These are phyloP conservation scores for Andrographis paniculata DNA, from an alignment of 305 asterid genomes.

Conservation along the genomic window DNA sequence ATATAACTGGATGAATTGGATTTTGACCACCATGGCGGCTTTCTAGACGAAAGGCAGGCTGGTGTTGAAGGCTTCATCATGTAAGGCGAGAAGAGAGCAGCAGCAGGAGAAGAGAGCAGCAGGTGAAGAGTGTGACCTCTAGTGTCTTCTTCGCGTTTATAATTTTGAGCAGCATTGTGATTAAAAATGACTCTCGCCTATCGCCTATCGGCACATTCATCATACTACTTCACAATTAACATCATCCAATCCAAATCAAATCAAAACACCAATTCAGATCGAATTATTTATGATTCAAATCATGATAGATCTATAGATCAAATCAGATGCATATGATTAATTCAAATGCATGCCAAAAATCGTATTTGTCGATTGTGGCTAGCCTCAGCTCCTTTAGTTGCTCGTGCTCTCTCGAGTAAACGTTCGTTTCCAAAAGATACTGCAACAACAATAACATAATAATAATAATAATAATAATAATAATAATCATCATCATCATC, in stretches of 20 bases:
- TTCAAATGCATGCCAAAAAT: too few species aligned
- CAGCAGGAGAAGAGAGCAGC: slow-evolving; percentile 28
- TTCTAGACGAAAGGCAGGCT: slow-evolving; percentile 40
- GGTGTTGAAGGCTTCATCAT: slow-evolving; percentile 38
- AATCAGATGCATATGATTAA: too few species aligned
- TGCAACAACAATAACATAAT: too few species aligned
- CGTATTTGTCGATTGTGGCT: slow-evolving; percentile 27
- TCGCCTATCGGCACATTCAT: slow-evolving; percentile 34
- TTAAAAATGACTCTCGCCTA: slow-evolving; percentile 26
- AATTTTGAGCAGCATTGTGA: slow-evolving; percentile 28
- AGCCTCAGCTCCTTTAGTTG: slow-evolving; percentile 30
- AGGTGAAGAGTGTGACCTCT: slow-evolving; percentile 33
- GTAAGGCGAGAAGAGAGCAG: slow-evolving; percentile 30
- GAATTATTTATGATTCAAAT: too few species aligned
- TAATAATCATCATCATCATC: not conserved
- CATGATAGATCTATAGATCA: too few species aligned
- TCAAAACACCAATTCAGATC: too few species aligned
- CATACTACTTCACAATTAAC: too few species aligned
- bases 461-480: too few species aligned
- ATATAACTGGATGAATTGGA: slow-evolving; percentile 34
- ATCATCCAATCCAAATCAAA: too few species aligned
- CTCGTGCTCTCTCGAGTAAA: slow-evolving; percentile 33
- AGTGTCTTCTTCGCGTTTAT: slow-evolving; percentile 36
- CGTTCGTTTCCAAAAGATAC: slow-evolving; percentile 40
- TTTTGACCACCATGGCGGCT: slow-evolving; percentile 31